phyloP scores from a whole-genome alignment of 1,139 yeast genomes.

The Scheffersomyces insectosa region DNA sequence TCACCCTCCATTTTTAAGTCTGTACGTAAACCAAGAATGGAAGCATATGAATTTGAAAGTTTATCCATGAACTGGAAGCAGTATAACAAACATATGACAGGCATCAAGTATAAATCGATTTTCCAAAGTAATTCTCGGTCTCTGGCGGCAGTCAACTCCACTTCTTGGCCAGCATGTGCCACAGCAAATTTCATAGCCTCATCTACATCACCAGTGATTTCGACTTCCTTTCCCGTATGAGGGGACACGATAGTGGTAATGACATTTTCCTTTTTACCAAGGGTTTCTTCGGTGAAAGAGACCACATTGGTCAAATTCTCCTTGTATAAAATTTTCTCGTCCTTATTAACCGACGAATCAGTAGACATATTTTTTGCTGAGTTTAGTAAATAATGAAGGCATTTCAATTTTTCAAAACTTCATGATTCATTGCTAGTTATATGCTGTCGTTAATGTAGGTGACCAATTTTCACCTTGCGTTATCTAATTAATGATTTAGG shows the following conservation, averaged over 20 bases:
- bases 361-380: too few species aligned
- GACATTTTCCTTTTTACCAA: conserved; percentile 20
- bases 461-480: too few species aligned
- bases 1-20: conserved; percentile 52
- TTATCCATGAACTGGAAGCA: conserved; percentile 70
- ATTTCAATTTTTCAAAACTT: too few species aligned
- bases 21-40: conserved; percentile 56
- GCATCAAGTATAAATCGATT: conserved; percentile 54
- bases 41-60: conserved; percentile 55
- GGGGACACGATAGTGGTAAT: conserved; percentile 31
- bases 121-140: conserved; percentile 29
- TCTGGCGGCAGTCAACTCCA: conserved; percentile 1
- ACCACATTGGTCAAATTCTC: conserved; percentile 11
- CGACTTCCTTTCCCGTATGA: conserved; percentile 24
- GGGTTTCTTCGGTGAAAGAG: conserved; percentile 26
- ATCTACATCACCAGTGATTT: conserved; percentile 35
- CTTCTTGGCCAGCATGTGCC: conserved; percentile 6
- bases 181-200: conserved; percentile 33
- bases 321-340: conserved; percentile 9
- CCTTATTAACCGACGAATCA: conserved; percentile 6
- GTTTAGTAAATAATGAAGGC: too few species aligned
- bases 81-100: conserved; percentile 56
- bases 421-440: too few species aligned
- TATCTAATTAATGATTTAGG: too few species aligned
- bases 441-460: too few species aligned